Conservation (phyloP, 2,329 filamentous ascomycete species). For the Elsinoe arachidis region DNA sequence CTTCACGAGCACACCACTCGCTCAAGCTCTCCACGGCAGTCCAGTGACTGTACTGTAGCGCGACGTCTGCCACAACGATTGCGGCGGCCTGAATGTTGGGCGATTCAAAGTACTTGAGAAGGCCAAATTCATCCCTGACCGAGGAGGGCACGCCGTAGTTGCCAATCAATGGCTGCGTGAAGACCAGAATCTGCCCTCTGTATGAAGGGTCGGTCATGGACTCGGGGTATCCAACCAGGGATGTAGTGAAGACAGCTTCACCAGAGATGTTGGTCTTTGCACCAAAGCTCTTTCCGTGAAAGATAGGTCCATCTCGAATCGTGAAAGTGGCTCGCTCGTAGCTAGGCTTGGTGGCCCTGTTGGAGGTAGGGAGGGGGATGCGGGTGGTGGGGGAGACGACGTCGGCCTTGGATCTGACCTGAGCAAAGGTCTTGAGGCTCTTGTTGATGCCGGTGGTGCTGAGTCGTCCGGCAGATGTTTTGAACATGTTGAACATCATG, state of each 20-base stretch:
- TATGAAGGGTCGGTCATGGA: slow-evolving; percentile 64
- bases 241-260: slow-evolving; percentile 97
- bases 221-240: slow-evolving; percentile 94
- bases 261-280: slow-evolving; percentile 95
- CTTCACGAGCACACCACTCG: slow-evolving; percentile 93
- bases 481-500: slow-evolving; percentile 50
- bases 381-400: slow-evolving; percentile 62
- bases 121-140: slow-evolving; percentile 74
- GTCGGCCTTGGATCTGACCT: slow-evolving; percentile 51
- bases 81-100: slow-evolving; percentile 94
- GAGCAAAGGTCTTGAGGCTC: slow-evolving; percentile 33
- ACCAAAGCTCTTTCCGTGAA: slow-evolving; percentile 92
- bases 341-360: slow-evolving; percentile 57
- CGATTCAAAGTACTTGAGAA: slow-evolving; percentile 96
- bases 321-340: slow-evolving; percentile 84
- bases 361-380: slow-evolving; percentile 51
- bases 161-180: slow-evolving; percentile 94
- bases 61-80: slow-evolving; percentile 91
- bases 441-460: slow-evolving; percentile 35
- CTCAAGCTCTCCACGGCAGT: slow-evolving; percentile 90
- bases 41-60: slow-evolving; percentile 94
- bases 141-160: slow-evolving; percentile 95
- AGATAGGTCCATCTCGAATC: slow-evolving; percentile 89
- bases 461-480: slow-evolving; percentile 38
- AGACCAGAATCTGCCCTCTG: slow-evolving; percentile 88